Evolutionary conservation across 192 early-diverging fungal species (phyloP).

Genomic region (Oehlia diaphana): DNA sequence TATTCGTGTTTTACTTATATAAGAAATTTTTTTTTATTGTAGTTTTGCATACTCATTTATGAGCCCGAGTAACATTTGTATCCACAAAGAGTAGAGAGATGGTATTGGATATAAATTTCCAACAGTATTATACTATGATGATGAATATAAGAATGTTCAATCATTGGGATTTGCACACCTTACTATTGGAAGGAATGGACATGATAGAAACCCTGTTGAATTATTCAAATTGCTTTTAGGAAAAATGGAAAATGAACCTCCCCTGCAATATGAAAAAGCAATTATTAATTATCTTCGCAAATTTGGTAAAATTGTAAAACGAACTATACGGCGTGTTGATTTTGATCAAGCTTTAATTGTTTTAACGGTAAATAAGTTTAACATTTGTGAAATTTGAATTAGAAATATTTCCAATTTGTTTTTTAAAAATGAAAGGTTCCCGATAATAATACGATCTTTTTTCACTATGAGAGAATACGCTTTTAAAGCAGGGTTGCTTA

Average conservation of each 20-base stretch:
- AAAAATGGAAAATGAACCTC: not conserved
- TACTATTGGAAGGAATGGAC: not conserved
- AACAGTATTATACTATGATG: not conserved
- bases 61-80: too few relatives aligned
- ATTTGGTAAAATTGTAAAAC: not conserved
- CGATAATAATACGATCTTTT: not conserved
- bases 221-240: not conserved
- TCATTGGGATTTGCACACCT: not conserved
- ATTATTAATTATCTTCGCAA: not conserved
- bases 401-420: not conserved
- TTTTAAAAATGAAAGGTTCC: not conserved
- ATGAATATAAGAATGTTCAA: not conserved
- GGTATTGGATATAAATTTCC: not conserved
- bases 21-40: too few relatives aligned
- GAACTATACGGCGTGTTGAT: not conserved
- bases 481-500: not conserved
- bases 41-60: too few relatives aligned
- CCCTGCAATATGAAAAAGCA: not conserved
- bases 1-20: too few relatives aligned
- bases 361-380: not conserved
- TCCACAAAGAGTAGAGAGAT: too few relatives aligned
- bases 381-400: not conserved
- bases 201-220: not conserved
- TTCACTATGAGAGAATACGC: not conserved
- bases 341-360: not conserved